Evolutionary conservation across 495 filamentous ascomycete species (phyloP), one percentile per base, ranked within the genome.

Genomic region (Lasiosphaeria ovina): DNA sequence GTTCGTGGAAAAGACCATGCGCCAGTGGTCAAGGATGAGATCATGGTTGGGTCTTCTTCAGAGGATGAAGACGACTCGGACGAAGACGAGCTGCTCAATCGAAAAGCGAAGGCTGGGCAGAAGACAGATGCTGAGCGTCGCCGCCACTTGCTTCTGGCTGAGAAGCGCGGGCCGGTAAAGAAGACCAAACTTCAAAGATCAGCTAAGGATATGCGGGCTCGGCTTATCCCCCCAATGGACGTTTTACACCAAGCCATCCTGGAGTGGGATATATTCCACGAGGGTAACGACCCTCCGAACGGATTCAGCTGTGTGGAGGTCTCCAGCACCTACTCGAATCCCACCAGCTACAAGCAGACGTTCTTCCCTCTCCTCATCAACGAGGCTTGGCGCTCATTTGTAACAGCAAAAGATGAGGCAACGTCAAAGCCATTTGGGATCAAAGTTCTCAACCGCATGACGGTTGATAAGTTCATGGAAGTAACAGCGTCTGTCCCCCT

Each of bases 331-430:
- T 98, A 96, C 74, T 74, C 77, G 40, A 86, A 88, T 57, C 88
- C 91, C 16, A 70, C 74, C 52, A 86, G 89, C 55, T 98, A 98
- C 68, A 90, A 96, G 74, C 79, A 83, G 53, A 93, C 91, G 0
- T 98, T 98, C 77, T 85, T 92, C 58, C 95, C 94, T 10, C 79
- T 98, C 42, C 81, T 98, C 36, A 85, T 95, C 51, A 86, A 96
- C 51, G 94, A 98, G 73, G 93, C 92, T 52, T 98, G 94, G 94
- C 90, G 96, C 71, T 88, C 90, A 1, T 94, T 98, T 66, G 85
- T 96, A 36, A 90, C 90, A 51, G 85, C 89, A 3, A 91, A 90
- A 67, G 92, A 98, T 66, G 95, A 98, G 73, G 83, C 84, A 12
- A 86, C 78, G 32, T 87, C 86, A 67, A 90, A 87, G 59, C 79